These are phyloP conservation scores for Nicotiana otophora DNA, from an alignment of 257 asterid species.

Conservation along the genomic window DNA sequence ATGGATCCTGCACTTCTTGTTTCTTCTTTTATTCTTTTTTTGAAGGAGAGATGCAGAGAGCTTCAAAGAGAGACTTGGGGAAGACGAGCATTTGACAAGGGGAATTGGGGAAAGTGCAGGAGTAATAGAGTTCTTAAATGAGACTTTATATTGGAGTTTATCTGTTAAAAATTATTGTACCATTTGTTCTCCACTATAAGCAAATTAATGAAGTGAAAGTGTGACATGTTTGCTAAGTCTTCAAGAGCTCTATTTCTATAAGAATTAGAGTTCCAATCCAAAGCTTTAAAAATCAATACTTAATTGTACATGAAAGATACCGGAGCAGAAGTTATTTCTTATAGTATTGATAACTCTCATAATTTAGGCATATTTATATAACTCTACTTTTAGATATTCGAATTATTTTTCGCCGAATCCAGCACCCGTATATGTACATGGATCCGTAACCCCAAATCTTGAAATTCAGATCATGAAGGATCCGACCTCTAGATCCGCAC, in stretches of 20 bases:
- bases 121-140: not conserved
- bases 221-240: not conserved
- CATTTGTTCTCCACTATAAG: not conserved
- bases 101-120: too few relatives aligned
- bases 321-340: not conserved
- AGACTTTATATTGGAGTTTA: not conserved
- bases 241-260: not conserved
- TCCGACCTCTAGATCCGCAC: not conserved
- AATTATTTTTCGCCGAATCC: too few relatives aligned
- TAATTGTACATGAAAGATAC: not conserved
- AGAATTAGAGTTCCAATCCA: not conserved
- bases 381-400: not conserved
- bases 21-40: too few relatives aligned
- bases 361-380: not conserved
- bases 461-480: not conserved
- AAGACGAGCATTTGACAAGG: too few relatives aligned
- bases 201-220: not conserved
- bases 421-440: not conserved
- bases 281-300: too few relatives aligned
- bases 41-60: too few relatives aligned
- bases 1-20: too few relatives aligned
- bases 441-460: not conserved
- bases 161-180: too few relatives aligned
- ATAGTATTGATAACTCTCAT: not conserved
- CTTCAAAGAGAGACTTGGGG: too few relatives aligned